A percentile compares a stretch with the other conserved stretches of the same genome.
phyloP scores from a whole-genome alignment of 768 basidiomycete species.

The Lactifluus volemus region DNA sequence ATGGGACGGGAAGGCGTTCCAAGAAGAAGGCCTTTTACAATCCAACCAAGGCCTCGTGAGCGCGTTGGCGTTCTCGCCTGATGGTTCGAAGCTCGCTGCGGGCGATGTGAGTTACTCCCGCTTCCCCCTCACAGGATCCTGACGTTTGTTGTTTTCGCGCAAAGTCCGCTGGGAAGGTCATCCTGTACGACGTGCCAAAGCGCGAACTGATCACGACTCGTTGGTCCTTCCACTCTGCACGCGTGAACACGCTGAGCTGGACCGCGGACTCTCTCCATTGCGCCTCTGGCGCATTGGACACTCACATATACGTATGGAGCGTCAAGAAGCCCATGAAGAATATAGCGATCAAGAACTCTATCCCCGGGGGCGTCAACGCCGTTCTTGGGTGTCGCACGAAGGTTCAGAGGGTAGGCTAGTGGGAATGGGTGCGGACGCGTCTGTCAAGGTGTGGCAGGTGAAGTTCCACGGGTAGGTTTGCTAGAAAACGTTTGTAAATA shows the following conservation, averaged over 20 bases:
- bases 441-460: constrained; percentile 65
- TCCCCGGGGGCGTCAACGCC: constrained; percentile 73
- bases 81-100: constrained; percentile 64
- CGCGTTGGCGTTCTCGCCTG: constrained; percentile 70
- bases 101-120: constrained; percentile 66
- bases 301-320: constrained; percentile 84
- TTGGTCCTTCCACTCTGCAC: constrained; percentile 83
- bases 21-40: constrained; percentile 48
- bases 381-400: constrained; percentile 64
- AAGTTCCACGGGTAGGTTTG: constrained; percentile 29
- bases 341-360: constrained; percentile 78
- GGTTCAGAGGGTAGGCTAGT: constrained; percentile 39
- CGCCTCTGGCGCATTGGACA: constrained; percentile 89
- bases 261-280: constrained; percentile 64
- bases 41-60: constrained; percentile 65
- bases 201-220: constrained; percentile 63
- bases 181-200: constrained; percentile 63
- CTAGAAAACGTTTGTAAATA: not conserved
- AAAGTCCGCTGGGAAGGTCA: constrained; percentile 74
- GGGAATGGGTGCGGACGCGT: constrained; percentile 75
- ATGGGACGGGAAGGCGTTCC: constrained; percentile 60
- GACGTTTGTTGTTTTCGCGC: not conserved
- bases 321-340: constrained; percentile 62
- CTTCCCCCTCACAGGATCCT: not conserved
- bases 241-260: constrained; percentile 73